phyloP scores from a whole-genome alignment of 805 yeast species.

The Wickerhamomyces bovis region DNA sequence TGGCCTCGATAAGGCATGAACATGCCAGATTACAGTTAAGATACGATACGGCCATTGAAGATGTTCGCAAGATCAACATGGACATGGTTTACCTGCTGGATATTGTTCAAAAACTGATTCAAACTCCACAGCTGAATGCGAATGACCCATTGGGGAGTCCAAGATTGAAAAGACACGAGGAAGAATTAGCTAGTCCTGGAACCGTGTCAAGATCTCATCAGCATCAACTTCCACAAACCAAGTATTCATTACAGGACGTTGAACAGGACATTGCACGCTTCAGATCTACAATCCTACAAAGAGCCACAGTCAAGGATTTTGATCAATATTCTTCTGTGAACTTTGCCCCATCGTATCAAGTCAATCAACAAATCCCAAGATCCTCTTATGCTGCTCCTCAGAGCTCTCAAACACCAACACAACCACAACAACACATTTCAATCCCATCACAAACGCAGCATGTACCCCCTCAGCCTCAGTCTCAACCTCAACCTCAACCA shows the following conservation, averaged over 20 bases:
- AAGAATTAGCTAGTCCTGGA: constrained; percentile 19
- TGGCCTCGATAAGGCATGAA: constrained; percentile 35
- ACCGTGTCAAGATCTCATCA: constrained; percentile 8
- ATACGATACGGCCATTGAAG: constrained; percentile 43
- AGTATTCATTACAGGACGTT: constrained; percentile 12
- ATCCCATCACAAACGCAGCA: neutral
- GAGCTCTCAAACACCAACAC: neutral
- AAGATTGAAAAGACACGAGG: constrained; percentile 6
- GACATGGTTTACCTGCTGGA: constrained; percentile 52
- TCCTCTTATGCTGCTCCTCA: constrained; percentile 2
- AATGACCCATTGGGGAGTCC: constrained; percentile 9
- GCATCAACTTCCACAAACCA: neutral
- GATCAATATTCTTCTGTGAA: constrained; percentile 17
- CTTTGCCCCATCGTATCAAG: constrained; percentile 22
- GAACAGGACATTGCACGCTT: constrained; percentile 20
- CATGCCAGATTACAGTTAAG: constrained; percentile 36
- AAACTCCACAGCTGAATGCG: constrained; percentile 7
- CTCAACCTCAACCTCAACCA: constrained; percentile 3
- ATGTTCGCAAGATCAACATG: constrained; percentile 41
- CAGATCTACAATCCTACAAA: constrained; percentile 22
- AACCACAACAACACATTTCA: neutral
- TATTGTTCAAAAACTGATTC: constrained; percentile 29
- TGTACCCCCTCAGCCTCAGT: neutral
- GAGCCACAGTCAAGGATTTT: constrained; percentile 21
- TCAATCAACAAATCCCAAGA: constrained; percentile 14